Conservation (phyloP, 495 filamentous ascomycete genomes). For the Podospora didyma region DNA sequence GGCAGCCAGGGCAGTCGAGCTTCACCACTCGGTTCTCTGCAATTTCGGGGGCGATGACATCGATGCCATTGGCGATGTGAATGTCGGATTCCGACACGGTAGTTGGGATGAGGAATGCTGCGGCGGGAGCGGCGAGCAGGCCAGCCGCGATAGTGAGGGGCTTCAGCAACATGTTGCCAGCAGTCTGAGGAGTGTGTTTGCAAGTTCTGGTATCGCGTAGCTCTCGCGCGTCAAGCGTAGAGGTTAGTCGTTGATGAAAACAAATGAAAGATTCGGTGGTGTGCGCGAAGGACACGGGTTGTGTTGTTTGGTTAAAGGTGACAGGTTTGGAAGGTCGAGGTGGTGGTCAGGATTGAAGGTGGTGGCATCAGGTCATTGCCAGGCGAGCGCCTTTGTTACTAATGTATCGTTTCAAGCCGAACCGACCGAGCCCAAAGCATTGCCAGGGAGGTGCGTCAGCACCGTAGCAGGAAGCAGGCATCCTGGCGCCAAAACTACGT, state of each 20-base stretch:
- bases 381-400: background rate
- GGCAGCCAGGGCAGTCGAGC: conserved; percentile 42
- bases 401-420: background rate
- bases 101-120: conserved; percentile 27
- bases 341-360: background rate
- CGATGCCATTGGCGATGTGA: conserved; percentile 13
- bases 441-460: background rate
- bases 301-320: background rate
- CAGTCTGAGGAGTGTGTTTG: background rate
- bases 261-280: too few relatives aligned
- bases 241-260: too few relatives aligned
- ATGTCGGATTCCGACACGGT: conserved; percentile 19
- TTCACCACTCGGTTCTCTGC: conserved; percentile 24
- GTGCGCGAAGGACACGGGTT: background rate
- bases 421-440: background rate
- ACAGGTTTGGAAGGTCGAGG: background rate
- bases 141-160: conserved; percentile 21
- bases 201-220: too few relatives aligned
- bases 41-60: background rate
- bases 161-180: conserved; percentile 24
- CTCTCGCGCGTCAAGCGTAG: too few relatives aligned
- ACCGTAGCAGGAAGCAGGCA: too few relatives aligned
- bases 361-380: background rate
- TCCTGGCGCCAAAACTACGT: too few relatives aligned
- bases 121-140: conserved; percentile 19